Evolutionary conservation across 257 asterid species (phyloP), one percentile per base, ranked within the genome.

Genomic region (Mitragyna speciosa): DNA sequence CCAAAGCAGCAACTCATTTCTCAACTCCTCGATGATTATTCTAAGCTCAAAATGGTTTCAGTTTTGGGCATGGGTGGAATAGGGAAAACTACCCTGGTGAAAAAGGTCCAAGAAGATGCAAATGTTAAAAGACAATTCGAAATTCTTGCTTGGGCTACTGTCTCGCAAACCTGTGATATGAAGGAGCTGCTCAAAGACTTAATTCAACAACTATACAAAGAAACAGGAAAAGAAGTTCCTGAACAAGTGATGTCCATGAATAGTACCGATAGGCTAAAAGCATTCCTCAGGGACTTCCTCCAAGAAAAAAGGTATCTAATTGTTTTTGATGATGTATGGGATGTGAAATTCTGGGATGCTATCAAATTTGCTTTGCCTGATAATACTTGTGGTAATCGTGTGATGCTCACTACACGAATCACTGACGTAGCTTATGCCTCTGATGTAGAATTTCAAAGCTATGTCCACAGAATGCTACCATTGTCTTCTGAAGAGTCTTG

Each of bases 251-350:
- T 43, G n/a, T 30, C 16, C 66, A 51, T 28, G 33, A 30, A 6
- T 17, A 52, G 15, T 19, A 31, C 65, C 1, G 65, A 73, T 73
- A 15, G 4, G 15, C n/a, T 73, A 26, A 73, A 73, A 73, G 47
- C 58, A 59, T 10, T 51, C 26, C 28, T 51, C 28, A 73, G 31
- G 51, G 48, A 73, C 3, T 51, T 73, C 43, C 63, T 73, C 14
- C 65, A 16, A 49, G 43, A 51, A 2, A 73, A 28, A 33, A 72
- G 47, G 64, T 73, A 73, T 73, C 43, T 73, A 9, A 73, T 73
- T 10, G 47, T 73, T 5, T 73, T 73, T 73, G 66, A 73, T 73
- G 77, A 73, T 73, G 77, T 73, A 7, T 73, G 66, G 77, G 77
- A 73, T 51, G 47, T 24, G 11, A 51, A 31, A 51, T 73, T 73